phyloP scores from a whole-genome alignment of 352 stramenopile genomes.

The Pythium aristosporum region DNA sequence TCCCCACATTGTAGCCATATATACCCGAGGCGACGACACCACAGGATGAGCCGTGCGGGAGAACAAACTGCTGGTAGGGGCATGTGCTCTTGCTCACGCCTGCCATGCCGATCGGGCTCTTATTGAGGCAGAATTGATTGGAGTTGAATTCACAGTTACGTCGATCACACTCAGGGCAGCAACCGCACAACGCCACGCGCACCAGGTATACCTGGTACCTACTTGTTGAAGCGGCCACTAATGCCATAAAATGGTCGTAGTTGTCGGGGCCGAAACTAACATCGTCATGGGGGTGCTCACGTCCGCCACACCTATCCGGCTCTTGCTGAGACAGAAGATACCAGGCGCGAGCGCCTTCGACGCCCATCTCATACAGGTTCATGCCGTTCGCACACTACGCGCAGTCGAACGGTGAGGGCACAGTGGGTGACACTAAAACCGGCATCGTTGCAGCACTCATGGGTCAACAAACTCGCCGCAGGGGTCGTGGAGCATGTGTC shows the following conservation, averaged over 20 bases:
- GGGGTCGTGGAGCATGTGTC: neutral
- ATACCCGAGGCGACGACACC: slow-evolving; percentile 15
- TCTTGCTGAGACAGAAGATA: slow-evolving; percentile 18
- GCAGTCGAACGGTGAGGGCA: neutral
- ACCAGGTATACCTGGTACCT: too few species aligned
- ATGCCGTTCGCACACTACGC: neutral
- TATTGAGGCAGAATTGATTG: too few species aligned
- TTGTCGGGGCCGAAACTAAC: too few species aligned
- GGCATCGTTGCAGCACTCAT: too few species aligned
- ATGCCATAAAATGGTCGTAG: too few species aligned
- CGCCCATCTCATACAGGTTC: slow-evolving; percentile 9
- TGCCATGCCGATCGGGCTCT: too few species aligned
- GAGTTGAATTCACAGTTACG: too few species aligned
- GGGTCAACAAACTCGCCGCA: neutral
- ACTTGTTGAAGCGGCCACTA: too few species aligned
- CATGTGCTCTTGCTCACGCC: slow-evolving; percentile 7
- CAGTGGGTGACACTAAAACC: neutral
- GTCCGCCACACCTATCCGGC: slow-evolving; percentile 11
- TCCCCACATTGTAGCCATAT: slow-evolving; percentile 17
- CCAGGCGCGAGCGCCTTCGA: slow-evolving; percentile 10
- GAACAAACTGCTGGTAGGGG: slow-evolving; percentile 12
- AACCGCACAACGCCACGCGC: too few species aligned
- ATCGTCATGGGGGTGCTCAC: too few species aligned
- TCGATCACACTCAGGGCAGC: too few species aligned
- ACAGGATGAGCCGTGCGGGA: slow-evolving; percentile 19